These are phyloP conservation scores for Tylopilus felleus DNA, from an alignment of 768 basidiomycete species.

Conservation along the genomic window DNA sequence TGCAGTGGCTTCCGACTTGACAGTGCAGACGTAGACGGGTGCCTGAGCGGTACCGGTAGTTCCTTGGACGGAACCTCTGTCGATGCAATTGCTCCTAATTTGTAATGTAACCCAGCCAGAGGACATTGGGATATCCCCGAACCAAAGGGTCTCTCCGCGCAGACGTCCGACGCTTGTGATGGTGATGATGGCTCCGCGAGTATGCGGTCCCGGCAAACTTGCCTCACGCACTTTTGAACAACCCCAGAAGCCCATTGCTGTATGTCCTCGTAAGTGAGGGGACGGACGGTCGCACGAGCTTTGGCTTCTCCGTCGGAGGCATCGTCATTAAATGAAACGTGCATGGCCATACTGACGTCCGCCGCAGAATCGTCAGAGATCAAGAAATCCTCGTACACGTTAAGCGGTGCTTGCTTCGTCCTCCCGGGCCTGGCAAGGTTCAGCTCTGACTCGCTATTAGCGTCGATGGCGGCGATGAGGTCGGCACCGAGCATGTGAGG, in stretches of 20 bases:
- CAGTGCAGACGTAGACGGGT: not conserved
- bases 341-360: constrained; percentile 24
- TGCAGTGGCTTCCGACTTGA: constrained; percentile 1
- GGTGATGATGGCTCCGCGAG: constrained; percentile 18
- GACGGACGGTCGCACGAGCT: constrained; percentile 3
- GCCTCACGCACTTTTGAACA: constrained; percentile 23
- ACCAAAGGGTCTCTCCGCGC: constrained; percentile 26
- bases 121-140: constrained; percentile 22
- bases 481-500: constrained; percentile 27
- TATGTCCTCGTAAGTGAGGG: constrained; percentile 25
- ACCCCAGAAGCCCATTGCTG: constrained; percentile 25
- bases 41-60: not conserved
- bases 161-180: constrained; percentile 26
- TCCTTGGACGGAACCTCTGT: not conserved
- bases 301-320: constrained; percentile 6
- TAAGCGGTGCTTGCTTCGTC: not conserved
- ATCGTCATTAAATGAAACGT: constrained; percentile 14
- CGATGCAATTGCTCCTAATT: constrained; percentile 1
- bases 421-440: constrained; percentile 7
- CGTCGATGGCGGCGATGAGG: constrained; percentile 27
- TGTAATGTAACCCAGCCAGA: constrained; percentile 25
- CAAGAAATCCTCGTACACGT: constrained; percentile 9
- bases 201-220: constrained; percentile 13
- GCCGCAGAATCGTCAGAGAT: constrained; percentile 16
- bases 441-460: constrained; percentile 25